Base-by-base conservation (phyloP, 1,284 basidiomycete genomes). In the Thelephora terrestris region DNA sequence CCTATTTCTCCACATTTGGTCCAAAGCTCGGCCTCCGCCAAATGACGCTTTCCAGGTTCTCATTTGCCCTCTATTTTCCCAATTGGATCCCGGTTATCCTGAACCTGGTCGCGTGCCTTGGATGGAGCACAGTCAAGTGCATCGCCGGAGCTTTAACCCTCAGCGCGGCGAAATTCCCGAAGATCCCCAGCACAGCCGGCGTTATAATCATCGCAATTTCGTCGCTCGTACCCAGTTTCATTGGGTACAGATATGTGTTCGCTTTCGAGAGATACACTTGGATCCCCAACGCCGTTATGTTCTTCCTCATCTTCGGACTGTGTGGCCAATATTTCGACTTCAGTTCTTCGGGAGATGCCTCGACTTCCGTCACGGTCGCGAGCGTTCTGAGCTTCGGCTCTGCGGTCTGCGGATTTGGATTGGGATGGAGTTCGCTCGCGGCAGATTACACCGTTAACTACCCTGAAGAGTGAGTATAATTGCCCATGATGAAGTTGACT, bases 191-290 rank as follows among this genome's bases (percentile, higher is more conserved):
- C 29, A 58, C 60, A n/a, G 61, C 58, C 5, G 64, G 59, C 6
- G 62, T 67, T 45, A 54, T 65, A 37, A 60, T 70, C 40, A 59
- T 62, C 40, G 63, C 64, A 12, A 57, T 67, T 27, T 53, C 69
- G 43, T 64, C 68, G 0, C 55, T 69, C 32, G 48, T 61, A 10
- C 61, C 70, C 42, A 65, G 64, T 29, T 67, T 74, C 42, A 64
- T 65, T 49, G 70, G 71, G 4, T 71, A 72, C 52, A 62, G 63
- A 20, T 56, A 68, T 35, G 63, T 75, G 7, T 70, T 72, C 53
- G 46, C 54, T 2, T 66, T 67, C 46, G 68, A 70, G 50, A 59
- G 60, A 27, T 69, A 63, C 51, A 55, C 68, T 23, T 72, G 68
- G 60, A 57, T 69, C 35, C 70, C 70, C 29, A 61, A 68, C 35